A percentile compares a stretch with the other conserved stretches of the same genome.
These are phyloP conservation scores for Urochloa ruziziensis DNA, from an alignment of 176 grass and related monocot species.

Conservation along the genomic window DNA sequence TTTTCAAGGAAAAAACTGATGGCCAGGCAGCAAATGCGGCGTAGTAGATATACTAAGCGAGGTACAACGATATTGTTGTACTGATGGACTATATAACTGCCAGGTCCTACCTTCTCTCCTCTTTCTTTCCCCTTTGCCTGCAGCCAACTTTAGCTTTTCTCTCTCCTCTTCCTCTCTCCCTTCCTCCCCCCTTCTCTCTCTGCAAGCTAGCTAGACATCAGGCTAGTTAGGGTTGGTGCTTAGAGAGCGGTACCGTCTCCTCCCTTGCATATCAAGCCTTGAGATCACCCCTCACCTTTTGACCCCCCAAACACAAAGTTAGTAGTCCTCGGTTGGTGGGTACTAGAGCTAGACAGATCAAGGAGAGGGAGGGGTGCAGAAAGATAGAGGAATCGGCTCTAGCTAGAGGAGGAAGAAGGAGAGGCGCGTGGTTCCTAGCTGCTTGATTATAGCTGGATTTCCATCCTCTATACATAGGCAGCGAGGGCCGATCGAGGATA, in stretches of 20 bases:
- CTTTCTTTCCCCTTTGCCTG: slow-evolving; percentile 20
- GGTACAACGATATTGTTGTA: not conserved
- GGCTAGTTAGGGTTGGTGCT: slow-evolving; percentile 48
- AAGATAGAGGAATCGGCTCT: not conserved
- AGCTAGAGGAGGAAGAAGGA: slow-evolving; percentile 12
- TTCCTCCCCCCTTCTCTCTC: not conserved
- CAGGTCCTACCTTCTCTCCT: slow-evolving; percentile 20
- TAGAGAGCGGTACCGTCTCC: slow-evolving; percentile 23
- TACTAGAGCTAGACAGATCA: slow-evolving; percentile 1
- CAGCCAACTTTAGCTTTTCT: slow-evolving; percentile 27
- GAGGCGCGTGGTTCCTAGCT: not conserved
- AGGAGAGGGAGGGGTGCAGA: not conserved
- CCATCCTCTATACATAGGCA: not conserved
- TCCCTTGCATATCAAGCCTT: slow-evolving; percentile 55
- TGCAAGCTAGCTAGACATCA: slow-evolving; percentile 11
- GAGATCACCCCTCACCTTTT: slow-evolving; percentile 18
- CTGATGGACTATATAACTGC: slow-evolving; percentile 23
- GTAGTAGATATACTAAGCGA: not conserved
- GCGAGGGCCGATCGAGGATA: not conserved
- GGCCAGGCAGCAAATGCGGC: not conserved
- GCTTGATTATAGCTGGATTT: not conserved
- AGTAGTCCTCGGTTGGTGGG: slow-evolving; percentile 34
- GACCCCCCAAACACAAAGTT: slow-evolving; percentile 1
- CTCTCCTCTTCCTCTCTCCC: not conserved
- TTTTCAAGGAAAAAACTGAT: not conserved